Base-by-base conservation (phyloP, 352 stramenopile species). In the Pythium pyrilobum region DNA sequence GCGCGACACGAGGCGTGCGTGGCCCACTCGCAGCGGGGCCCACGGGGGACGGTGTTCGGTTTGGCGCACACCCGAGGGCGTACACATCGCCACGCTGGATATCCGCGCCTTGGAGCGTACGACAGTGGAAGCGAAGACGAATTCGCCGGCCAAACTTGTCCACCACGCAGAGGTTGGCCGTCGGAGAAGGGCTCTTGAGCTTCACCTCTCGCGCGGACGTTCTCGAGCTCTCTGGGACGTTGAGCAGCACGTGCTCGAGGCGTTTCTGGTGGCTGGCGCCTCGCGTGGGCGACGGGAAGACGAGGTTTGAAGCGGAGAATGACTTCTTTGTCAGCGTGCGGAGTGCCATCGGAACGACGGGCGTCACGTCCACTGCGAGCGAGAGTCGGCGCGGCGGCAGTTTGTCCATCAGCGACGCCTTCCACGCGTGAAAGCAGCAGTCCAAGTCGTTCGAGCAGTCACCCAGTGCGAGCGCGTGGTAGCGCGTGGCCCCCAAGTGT, bases 361-460 rank as follows among this genome's bases (percentile, higher is more conserved):
- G n/a, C n/a, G 31, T 36, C 31, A 36, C 31, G 31, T 8, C 31
- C n/a, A 16, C 11, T 18, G 9, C 36, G n/a, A 20, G 28, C 16
- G 21, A 32, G 9, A 47, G 21, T 29, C 12, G 40, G 21, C n/a
- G 40, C 40, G 10, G 21, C 16, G 63, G 57, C 18, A 74, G 54
- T 23, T 50, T 20, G 23, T 59, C 39, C 11, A 79, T 29, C 4
- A 76, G 23, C 6, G 63, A 74, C 47, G 92, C 76, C 58, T 97
- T 96, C 71, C 98, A 96, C 5, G 72, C 75, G 58, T 72, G 57
- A 27, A 87, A 77, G 2, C 52, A 48, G 0, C 21, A 18, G 1
- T 97, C 88, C 6, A 97, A 52, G 61, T 92, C 68, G 39, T 85
- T 72, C 34, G 96, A 84, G 52, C 97, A 89, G 65, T 99, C 94